Evolutionary conservation across 73 alveolate species (phyloP).

Genomic region (Symbiodinium pilosum): DNA sequence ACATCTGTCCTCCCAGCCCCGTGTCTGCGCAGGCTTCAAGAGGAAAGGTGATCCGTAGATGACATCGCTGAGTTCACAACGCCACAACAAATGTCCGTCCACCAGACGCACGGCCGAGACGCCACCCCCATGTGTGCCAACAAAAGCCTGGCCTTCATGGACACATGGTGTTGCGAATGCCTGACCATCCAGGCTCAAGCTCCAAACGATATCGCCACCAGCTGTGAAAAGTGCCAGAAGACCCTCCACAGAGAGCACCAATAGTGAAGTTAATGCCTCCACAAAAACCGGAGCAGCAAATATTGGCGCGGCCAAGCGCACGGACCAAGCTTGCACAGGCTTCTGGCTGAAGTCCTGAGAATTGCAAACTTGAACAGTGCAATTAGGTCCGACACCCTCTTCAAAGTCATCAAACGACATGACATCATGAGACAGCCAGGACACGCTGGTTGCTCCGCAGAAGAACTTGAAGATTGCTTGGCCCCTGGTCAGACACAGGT

Average conservation of each 20-base stretch:
- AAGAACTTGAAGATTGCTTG: neutral
- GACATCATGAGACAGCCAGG: neutral
- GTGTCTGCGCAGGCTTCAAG: neutral
- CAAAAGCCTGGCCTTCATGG: neutral
- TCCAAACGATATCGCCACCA: neutral
- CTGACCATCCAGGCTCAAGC: slow-evolving; percentile 25
- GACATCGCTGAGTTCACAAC: slow-evolving; percentile 1
- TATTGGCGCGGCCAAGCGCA: slow-evolving; percentile 35
- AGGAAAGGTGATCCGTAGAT: slow-evolving; percentile 70
- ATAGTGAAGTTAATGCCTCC: neutral
- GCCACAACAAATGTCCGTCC: slow-evolving; percentile 13
- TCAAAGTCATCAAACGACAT: too few species aligned
- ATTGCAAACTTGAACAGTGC: neutral
- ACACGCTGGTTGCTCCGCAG: neutral
- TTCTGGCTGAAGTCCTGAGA: neutral
- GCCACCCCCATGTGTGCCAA: slow-evolving; percentile 26
- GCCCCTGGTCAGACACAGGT: neutral
- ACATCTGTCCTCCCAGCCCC: neutral
- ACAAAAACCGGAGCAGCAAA: slow-evolving; percentile 24
- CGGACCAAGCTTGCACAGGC: neutral
- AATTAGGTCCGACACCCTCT: too few species aligned
- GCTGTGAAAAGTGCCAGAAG: neutral
- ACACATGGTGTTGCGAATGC: slow-evolving; percentile 68
- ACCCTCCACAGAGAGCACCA: slow-evolving; percentile 43
- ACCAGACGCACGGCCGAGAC: neutral